phyloP scores from a whole-genome alignment of 2,329 filamentous ascomycete genomes.

The Blumeriella jaapii region DNA sequence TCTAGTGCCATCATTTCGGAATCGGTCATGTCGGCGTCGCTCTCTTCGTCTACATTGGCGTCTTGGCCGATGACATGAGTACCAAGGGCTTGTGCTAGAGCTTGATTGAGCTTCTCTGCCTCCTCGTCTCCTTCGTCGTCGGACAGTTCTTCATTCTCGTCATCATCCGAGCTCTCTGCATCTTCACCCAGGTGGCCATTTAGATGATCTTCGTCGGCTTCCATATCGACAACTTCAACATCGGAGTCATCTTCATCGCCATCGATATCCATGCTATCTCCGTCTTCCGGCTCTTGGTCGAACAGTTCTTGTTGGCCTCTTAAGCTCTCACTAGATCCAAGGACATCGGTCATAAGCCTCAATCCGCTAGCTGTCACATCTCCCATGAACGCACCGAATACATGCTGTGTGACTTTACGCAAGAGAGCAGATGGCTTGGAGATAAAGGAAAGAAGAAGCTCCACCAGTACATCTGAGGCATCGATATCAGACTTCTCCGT shows the following conservation, averaged over 20 bases:
- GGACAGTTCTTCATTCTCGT: slow-evolving; percentile 30
- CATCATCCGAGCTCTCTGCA: slow-evolving; percentile 33
- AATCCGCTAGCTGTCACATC: slow-evolving; percentile 65
- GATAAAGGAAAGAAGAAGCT: slow-evolving; percentile 82
- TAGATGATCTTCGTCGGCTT: slow-evolving; percentile 32
- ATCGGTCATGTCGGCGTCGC: slow-evolving; percentile 81
- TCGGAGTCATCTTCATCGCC: slow-evolving; percentile 33
- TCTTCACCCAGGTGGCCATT: slow-evolving; percentile 30
- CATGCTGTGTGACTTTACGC: slow-evolving; percentile 75
- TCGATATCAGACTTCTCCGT: slow-evolving; percentile 41
- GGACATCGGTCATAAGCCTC: slow-evolving; percentile 51
- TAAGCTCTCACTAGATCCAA: slow-evolving; percentile 68
- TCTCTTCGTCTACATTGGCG: slow-evolving; percentile 42
- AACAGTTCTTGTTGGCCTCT: slow-evolving; percentile 83
- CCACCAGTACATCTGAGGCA: slow-evolving; percentile 63
- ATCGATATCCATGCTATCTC: slow-evolving; percentile 35
- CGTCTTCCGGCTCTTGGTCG: slow-evolving; percentile 51
- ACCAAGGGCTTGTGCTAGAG: slow-evolving; percentile 67
- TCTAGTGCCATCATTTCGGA: slow-evolving; percentile 91
- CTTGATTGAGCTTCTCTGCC: slow-evolving; percentile 46
- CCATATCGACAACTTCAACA: slow-evolving; percentile 38
- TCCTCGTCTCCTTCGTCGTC: slow-evolving; percentile 31
- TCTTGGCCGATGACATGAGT: slow-evolving; percentile 55
- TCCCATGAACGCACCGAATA: slow-evolving; percentile 71
- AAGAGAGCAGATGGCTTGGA: slow-evolving; percentile 76